Conservation (phyloP, 805 yeast genomes). For the Clavispora santaluciae region DNA sequence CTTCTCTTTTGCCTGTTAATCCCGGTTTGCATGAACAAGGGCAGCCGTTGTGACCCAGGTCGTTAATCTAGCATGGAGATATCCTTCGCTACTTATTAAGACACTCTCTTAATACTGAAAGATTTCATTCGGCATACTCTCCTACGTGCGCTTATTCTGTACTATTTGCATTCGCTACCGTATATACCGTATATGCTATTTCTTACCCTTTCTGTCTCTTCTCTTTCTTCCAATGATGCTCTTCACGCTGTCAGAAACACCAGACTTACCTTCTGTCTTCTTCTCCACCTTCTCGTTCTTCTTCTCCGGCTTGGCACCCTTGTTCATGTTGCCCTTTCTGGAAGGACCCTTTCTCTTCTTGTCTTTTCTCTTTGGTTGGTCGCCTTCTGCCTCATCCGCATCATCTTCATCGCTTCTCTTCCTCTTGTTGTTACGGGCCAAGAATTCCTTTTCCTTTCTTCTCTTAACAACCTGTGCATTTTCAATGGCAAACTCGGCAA, state of each 20-base stretch:
- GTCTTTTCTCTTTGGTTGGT: slow-evolving; percentile 18
- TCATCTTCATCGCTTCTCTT: slow-evolving; percentile 19
- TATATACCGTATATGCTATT: slow-evolving; percentile 3
- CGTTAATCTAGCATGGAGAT: too few relatives aligned
- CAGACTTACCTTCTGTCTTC: slow-evolving; percentile 19
- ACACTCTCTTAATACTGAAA: too few relatives aligned
- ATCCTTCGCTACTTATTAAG: too few relatives aligned
- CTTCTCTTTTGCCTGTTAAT: too few relatives aligned
- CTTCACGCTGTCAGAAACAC: slow-evolving; percentile 51
- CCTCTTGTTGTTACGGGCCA: slow-evolving; percentile 29
- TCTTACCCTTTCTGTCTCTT: slow-evolving; percentile 53
- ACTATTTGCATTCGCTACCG: neutral
- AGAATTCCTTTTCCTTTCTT: slow-evolving; percentile 64
- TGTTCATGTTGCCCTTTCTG: slow-evolving; percentile 43
- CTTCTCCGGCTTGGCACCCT: slow-evolving; percentile 20
- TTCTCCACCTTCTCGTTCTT: slow-evolving; percentile 15
- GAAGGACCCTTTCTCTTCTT: slow-evolving; percentile 23
- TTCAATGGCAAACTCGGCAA: slow-evolving; percentile 94
- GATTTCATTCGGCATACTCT: too few relatives aligned
- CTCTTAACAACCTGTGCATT: slow-evolving; percentile 91
- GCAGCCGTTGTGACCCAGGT: too few relatives aligned
- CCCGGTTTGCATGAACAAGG: too few relatives aligned
- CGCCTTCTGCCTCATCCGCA: slow-evolving; percentile 11
- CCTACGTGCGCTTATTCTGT: too few relatives aligned
- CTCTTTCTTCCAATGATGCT: slow-evolving; percentile 66